Base-by-base conservation (phyloP, 495 filamentous ascomycete genomes). In the Immersiella caudata region DNA sequence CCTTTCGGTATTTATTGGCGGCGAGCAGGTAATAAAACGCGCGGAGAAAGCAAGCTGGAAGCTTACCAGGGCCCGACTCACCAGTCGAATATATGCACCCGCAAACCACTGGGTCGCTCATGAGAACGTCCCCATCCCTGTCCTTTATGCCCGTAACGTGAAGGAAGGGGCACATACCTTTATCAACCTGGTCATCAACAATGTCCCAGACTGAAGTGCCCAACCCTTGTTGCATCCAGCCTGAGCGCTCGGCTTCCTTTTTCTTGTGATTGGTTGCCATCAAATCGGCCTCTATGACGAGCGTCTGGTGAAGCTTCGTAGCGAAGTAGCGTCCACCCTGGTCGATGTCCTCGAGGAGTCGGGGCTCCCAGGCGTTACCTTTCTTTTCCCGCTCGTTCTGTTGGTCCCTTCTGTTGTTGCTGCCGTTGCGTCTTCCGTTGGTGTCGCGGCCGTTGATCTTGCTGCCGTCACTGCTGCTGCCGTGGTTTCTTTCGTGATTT, bases 11-110 rank as follows among this genome's bases (percentile, higher is more conserved):
- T 9, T 50, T 27, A 6, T 29, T n/a, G 18, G 26, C 12, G 24
- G 18, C 22, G 6, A 57, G 6, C 40, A 68, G 27, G 40, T 68
- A 68, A 20, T 64, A 68, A n/a, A 64, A 64, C 6, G 60, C 52
- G 18, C 29, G 33, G 24, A 64, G 61, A 26, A 64, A 60, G 55
- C 66, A 68, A 0, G 50, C 60, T 18, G 66, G 66, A 6, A 68
- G 64, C 4, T 36, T 57, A 18, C n/a, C n/a, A n/a, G n/a, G n/a
- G n/a, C n/a, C n/a, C n/a, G 11, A 64, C 5, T 59, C 49, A 4
- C 26, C 35, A 6, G 22, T 33, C 33, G 55, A 29, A n/a, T n/a
- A n/a, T n/a, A n/a, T n/a, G 52, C 66, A 68, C 14, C 46, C 51
- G 60, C 66, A 68, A 12, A 9, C 1, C 9, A 9, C 24, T 7